Evolutionary conservation across 495 filamentous ascomycete species (phyloP).

Genomic region (Evernia prunastri): DNA sequence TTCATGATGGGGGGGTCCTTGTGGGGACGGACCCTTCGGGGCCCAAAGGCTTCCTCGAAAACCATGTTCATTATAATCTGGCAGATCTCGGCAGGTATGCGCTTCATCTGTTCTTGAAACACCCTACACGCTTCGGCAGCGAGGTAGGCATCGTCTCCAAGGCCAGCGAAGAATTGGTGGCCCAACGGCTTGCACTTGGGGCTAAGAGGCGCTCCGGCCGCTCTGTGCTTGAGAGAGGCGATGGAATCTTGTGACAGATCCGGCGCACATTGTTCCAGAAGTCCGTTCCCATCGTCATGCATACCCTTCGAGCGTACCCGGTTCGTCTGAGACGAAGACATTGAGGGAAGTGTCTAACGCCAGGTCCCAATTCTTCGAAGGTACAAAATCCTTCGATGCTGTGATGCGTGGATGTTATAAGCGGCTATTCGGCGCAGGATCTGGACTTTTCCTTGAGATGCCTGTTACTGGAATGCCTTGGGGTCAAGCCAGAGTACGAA

Average conservation of each 20-base stretch:
- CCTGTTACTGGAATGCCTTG: not conserved
- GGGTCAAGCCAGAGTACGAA: not conserved
- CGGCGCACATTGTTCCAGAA: not conserved
- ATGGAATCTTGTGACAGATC: not conserved
- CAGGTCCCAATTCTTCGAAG: not conserved
- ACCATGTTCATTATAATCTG: slow-evolving; percentile 17
- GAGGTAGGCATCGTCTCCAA: not conserved
- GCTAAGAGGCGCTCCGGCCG: not conserved
- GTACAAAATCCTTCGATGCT: not conserved
- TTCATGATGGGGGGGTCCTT: slow-evolving; percentile 1
- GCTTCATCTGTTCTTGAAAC: slow-evolving; percentile 1
- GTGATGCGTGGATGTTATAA: not conserved
- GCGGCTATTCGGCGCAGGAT: not conserved
- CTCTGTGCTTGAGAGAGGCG: not conserved
- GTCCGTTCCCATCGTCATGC: not conserved
- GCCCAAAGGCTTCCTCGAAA: slow-evolving; percentile 15
- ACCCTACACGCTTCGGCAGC: not conserved
- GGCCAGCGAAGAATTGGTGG: not conserved
- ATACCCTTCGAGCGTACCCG: not conserved
- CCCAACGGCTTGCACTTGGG: not conserved
- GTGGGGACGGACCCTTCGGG: slow-evolving; percentile 10
- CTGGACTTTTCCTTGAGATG: not conserved
- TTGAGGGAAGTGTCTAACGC: not conserved
- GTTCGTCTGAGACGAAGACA: not conserved
- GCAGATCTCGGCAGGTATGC: slow-evolving; percentile 12